Percentiles rank a stretch among this genome's conserved stretches.
Conservation (phyloP, 805 yeast species). For the Lipomyces sp. region DNA sequence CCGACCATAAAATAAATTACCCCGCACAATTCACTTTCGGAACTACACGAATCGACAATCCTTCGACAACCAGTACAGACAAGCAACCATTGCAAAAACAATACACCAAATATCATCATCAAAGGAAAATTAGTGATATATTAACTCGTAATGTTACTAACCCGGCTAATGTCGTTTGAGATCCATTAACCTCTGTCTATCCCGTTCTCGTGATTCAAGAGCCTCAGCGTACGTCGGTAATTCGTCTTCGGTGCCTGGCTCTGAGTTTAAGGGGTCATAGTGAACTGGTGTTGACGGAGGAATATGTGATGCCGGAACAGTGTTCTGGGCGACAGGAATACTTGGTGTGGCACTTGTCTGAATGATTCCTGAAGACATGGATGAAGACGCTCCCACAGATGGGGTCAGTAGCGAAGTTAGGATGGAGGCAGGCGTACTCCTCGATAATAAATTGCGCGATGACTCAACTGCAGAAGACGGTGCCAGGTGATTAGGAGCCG, state of each 20-base stretch:
- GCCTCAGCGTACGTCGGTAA: slow-evolving; percentile 34
- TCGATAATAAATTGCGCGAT: background rate
- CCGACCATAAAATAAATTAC: too few relatives aligned
- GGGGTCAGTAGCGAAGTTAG: slow-evolving; percentile 12
- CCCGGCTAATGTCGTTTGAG: slow-evolving; percentile 13
- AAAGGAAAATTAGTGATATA: too few relatives aligned
- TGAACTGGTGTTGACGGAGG: background rate
- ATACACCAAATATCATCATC: too few relatives aligned
- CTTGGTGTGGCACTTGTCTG: background rate
- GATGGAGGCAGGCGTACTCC: slow-evolving; percentile 5
- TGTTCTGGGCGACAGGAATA: background rate
- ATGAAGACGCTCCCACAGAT: background rate
- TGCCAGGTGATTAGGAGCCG: background rate
- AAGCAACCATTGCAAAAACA: background rate
- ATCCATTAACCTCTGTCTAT: slow-evolving; percentile 24
- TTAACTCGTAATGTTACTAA: background rate
- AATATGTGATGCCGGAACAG: background rate
- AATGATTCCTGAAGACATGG: background rate
- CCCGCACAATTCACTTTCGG: too few relatives aligned
- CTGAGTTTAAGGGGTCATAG: slow-evolving; percentile 5
- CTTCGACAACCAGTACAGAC: background rate
- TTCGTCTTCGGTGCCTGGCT: slow-evolving; percentile 16
- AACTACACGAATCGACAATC: too few relatives aligned
- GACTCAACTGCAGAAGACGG: slow-evolving; percentile 3
- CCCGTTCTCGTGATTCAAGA: slow-evolving; percentile 16